Percentiles rank a stretch among this genome's conserved stretches.
These are phyloP conservation scores for Candida koratica DNA, from an alignment of 805 yeast genomes.

Conservation along the genomic window DNA sequence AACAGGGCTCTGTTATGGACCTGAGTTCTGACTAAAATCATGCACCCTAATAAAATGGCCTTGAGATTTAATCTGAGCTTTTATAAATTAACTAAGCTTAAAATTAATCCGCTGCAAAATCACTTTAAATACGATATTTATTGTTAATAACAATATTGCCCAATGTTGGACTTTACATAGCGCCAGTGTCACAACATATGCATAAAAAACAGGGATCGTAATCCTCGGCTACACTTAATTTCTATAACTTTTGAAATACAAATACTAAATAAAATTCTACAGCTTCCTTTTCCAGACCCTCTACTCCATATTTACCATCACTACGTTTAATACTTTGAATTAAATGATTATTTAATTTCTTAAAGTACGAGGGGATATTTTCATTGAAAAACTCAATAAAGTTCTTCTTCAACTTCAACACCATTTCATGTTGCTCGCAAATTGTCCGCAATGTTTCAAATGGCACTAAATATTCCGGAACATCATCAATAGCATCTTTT, in stretches of 20 bases:
- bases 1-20: too few species aligned
- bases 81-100: too few species aligned
- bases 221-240: neutral
- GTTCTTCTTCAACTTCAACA: constrained; percentile 65
- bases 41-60: constrained; percentile 3
- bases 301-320: constrained; percentile 82
- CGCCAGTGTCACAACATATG: constrained; percentile 2
- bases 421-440: constrained; percentile 79
- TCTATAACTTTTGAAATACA: constrained; percentile 60
- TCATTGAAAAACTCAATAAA: constrained; percentile 79
- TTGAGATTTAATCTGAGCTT: neutral
- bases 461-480: constrained; percentile 95
- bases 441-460: constrained; percentile 80
- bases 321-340: constrained; percentile 65
- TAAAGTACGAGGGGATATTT: constrained; percentile 66
- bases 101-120: too few species aligned
- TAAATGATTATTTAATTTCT: constrained; percentile 54
- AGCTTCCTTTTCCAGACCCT: constrained; percentile 85
- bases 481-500: constrained; percentile 92
- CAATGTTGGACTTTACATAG: neutral
- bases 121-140: too few species aligned
- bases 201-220: neutral
- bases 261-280: constrained; percentile 85
- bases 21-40: constrained; percentile 6
- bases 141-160: constrained; percentile 2